phyloP scores from a whole-genome alignment of 2,329 filamentous ascomycete genomes.

The Colletotrichum caudatum region DNA sequence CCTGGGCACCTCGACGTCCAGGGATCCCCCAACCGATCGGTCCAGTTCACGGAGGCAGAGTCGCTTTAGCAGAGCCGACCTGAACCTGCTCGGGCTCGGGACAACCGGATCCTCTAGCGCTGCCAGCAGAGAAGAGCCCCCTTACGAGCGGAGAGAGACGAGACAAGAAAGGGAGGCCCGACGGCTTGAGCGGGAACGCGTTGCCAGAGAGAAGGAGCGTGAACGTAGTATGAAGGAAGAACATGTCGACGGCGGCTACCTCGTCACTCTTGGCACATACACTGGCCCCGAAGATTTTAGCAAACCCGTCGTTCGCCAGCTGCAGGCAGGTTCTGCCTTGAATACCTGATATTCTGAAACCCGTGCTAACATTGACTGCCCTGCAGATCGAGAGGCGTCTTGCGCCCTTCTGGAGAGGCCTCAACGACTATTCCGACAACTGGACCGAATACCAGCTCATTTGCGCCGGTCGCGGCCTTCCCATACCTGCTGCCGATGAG shows the following conservation, averaged over 20 bases:
- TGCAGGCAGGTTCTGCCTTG: constrained; percentile 73
- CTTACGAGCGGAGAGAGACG: constrained; percentile 81
- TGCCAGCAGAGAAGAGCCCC: constrained; percentile 55
- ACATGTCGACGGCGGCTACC: constrained; percentile 91
- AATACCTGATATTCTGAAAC: constrained; percentile 43
- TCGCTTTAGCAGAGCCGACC: constrained; percentile 57
- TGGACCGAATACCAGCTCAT: constrained; percentile 98
- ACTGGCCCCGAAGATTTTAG: constrained; percentile 93
- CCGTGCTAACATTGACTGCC: not conserved
- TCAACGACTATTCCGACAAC: constrained; percentile 87
- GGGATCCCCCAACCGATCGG: constrained; percentile 24
- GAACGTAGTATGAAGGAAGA: constrained; percentile 93
- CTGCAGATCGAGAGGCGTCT: constrained; percentile 88
- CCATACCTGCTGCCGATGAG: constrained; percentile 86
- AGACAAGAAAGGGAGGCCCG: constrained; percentile 91
- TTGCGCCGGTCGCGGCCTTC: constrained; percentile 85
- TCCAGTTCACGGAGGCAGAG: constrained; percentile 39
- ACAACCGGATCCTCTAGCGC: constrained; percentile 53
- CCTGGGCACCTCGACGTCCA: constrained; percentile 23
- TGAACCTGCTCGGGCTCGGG: constrained; percentile 60
- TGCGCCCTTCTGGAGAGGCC: constrained; percentile 94
- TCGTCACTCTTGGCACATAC: constrained; percentile 95
- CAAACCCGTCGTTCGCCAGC: constrained; percentile 86
- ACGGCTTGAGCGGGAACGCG: constrained; percentile 83
- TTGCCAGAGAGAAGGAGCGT: constrained; percentile 81